Percentiles rank a stretch among this genome's conserved stretches.
phyloP scores from a whole-genome alignment of 805 yeast species.

The Candida sphagnicola region DNA sequence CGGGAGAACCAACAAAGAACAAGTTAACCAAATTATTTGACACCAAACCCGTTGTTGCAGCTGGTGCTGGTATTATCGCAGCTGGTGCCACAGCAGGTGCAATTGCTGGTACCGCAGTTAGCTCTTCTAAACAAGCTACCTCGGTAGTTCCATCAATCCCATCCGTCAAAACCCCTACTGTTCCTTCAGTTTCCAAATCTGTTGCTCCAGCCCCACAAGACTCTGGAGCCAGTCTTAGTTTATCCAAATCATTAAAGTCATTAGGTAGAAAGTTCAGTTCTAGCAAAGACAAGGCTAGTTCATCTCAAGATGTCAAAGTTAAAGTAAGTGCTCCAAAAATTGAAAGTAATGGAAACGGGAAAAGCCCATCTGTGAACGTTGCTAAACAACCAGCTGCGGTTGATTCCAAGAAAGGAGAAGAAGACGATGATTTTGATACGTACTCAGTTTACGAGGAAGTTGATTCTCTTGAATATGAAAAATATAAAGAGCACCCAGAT shows the following conservation, averaged over 20 bases:
- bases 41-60: conserved; percentile 9
- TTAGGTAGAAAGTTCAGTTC: conserved; percentile 7
- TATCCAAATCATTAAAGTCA: too few species aligned
- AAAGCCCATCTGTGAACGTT: neutral
- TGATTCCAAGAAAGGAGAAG: conserved; percentile 2
- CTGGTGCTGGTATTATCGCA: conserved; percentile 10
- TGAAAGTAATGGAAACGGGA: conserved; percentile 3
- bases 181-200: conserved; percentile 2
- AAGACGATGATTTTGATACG: conserved; percentile 12
- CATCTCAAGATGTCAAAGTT: conserved; percentile 2
- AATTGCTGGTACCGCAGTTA: neutral
- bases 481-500: conserved; percentile 44
- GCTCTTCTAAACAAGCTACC: neutral
- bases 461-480: conserved; percentile 43
- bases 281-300: conserved; percentile 2
- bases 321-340: conserved; percentile 5
- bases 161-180: neutral
- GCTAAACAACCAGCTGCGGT: conserved; percentile 1
- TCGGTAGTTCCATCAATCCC: neutral
- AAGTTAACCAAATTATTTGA: conserved; percentile 4
- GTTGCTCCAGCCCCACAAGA: neutral
- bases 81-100: neutral
- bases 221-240: neutral
- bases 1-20: conserved; percentile 6
- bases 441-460: conserved; percentile 44